These are phyloP conservation scores for Heritiera littoralis DNA, from an alignment of 345 rosid genomes.

Conservation along the genomic window DNA sequence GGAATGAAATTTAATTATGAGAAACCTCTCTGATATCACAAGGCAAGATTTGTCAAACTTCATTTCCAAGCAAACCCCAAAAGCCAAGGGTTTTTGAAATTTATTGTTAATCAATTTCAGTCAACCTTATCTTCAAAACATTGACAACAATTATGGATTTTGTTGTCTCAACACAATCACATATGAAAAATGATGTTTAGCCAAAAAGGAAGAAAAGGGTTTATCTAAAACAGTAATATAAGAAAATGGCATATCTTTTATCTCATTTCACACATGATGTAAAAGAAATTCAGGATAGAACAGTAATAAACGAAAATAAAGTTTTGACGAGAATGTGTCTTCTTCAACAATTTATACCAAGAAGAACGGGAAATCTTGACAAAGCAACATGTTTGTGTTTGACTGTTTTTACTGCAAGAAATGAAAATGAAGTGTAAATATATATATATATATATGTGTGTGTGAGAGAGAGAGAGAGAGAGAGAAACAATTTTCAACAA, in stretches of 20 bases:
- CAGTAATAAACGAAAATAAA: too few relatives aligned
- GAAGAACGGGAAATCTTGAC: neutral
- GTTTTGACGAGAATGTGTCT: neutral
- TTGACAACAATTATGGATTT: neutral
- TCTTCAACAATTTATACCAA: neutral
- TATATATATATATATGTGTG: too few relatives aligned
- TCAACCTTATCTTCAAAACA: conserved; percentile 17
- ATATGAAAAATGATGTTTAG: neutral
- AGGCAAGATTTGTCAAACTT: conserved; percentile 14
- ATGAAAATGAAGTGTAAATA: too few relatives aligned
- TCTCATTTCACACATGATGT: too few relatives aligned
- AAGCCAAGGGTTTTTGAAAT: neutral
- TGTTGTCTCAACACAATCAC: neutral
- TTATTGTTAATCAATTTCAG: conserved; percentile 8
- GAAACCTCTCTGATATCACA: too few relatives aligned
- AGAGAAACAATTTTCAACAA: too few relatives aligned
- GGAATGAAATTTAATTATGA: neutral
- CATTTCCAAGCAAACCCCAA: conserved; percentile 22
- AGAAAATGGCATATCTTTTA: too few relatives aligned
- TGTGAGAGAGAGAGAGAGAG: too few relatives aligned
- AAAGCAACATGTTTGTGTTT: neutral
- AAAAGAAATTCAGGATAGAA: too few relatives aligned
- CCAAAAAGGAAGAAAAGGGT: neutral
- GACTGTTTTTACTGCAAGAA: too few relatives aligned
- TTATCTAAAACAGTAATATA: too few relatives aligned